Conservation (phyloP, 208 protist genomes). For the Wallacemonas collosoma region DNA sequence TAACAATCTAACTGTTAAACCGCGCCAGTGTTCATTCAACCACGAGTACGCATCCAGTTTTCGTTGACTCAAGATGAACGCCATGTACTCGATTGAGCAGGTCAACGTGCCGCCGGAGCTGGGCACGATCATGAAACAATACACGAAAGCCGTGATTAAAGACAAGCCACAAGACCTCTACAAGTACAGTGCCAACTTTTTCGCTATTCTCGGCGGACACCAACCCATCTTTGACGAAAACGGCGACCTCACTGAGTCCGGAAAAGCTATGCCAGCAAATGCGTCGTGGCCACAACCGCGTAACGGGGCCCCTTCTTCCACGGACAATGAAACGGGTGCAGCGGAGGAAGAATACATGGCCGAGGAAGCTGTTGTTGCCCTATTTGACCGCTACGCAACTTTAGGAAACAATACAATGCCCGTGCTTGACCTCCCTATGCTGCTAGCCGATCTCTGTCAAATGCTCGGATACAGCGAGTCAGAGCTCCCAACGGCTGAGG, state of each 20-base stretch:
- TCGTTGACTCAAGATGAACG: slow-evolving; percentile 58
- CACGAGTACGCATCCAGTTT: background rate
- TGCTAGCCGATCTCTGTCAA: slow-evolving; percentile 60
- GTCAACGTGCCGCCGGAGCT: slow-evolving; percentile 88
- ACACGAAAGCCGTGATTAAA: slow-evolving; percentile 90
- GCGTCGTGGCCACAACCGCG: background rate
- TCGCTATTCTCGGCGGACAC: slow-evolving; percentile 80
- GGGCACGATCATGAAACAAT: slow-evolving; percentile 92
- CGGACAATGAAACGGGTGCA: background rate
- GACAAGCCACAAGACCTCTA: slow-evolving; percentile 84
- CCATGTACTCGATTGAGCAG: slow-evolving; percentile 91
- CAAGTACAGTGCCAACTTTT: slow-evolving; percentile 95
- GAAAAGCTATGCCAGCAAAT: background rate
- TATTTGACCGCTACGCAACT: slow-evolving; percentile 66
- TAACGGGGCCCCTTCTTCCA: background rate
- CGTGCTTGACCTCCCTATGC: slow-evolving; percentile 39
- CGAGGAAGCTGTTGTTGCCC: slow-evolving; percentile 42
- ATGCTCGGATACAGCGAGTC: slow-evolving; percentile 48
- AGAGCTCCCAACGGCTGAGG: slow-evolving; percentile 50
- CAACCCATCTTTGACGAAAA: slow-evolving; percentile 76
- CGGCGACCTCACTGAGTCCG: slow-evolving; percentile 57
- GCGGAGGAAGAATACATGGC: slow-evolving; percentile 21
- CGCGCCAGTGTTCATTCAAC: background rate
- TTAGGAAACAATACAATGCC: slow-evolving; percentile 47
- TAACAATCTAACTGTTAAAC: no score